Conservation (phyloP, 768 basidiomycete species). For the Mycena indigotica region DNA sequence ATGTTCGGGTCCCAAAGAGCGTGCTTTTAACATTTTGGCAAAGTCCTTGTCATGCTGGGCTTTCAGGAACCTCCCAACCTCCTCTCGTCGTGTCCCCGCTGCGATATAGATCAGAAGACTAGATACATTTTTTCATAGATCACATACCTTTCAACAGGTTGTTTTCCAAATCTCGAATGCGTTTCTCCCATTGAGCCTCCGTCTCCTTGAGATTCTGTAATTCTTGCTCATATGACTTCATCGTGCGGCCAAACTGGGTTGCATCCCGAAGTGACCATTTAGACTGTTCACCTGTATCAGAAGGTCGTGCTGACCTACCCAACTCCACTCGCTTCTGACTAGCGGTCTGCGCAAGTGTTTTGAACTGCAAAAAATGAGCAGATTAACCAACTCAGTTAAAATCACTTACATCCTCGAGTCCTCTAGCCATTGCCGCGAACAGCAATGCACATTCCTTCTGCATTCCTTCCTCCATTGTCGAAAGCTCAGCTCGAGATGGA, state of each 20-base stretch:
- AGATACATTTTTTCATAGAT: neutral
- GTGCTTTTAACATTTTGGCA: constrained; percentile 68
- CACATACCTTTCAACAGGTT: constrained; percentile 66
- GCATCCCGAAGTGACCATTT: constrained; percentile 62
- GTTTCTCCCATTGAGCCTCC: constrained; percentile 41
- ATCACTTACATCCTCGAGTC: constrained; percentile 60
- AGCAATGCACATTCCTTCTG: constrained; percentile 64
- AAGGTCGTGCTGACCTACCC: constrained; percentile 38
- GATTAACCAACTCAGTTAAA: constrained; percentile 1
- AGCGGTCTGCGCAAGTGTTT: constrained; percentile 39
- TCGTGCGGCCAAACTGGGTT: constrained; percentile 49
- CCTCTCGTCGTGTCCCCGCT: constrained; percentile 85
- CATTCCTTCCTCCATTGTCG: constrained; percentile 62
- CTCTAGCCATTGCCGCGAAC: constrained; percentile 46
- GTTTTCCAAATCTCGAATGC: constrained; percentile 60
- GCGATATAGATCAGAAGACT: constrained; percentile 7
- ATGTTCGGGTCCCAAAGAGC: constrained; percentile 88
- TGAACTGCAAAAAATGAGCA: constrained; percentile 41
- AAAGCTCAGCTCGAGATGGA: constrained; percentile 22
- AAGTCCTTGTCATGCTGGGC: constrained; percentile 82
- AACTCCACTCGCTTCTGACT: constrained; percentile 38
- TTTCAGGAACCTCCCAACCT: constrained; percentile 76
- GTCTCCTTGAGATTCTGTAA: constrained; percentile 49
- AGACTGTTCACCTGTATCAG: constrained; percentile 46
- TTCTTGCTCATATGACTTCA: constrained; percentile 54